A percentile compares a stretch with the other conserved stretches of the same genome.
Conservation (phyloP, 805 yeast species). For the Candida vartiovaarae region DNA sequence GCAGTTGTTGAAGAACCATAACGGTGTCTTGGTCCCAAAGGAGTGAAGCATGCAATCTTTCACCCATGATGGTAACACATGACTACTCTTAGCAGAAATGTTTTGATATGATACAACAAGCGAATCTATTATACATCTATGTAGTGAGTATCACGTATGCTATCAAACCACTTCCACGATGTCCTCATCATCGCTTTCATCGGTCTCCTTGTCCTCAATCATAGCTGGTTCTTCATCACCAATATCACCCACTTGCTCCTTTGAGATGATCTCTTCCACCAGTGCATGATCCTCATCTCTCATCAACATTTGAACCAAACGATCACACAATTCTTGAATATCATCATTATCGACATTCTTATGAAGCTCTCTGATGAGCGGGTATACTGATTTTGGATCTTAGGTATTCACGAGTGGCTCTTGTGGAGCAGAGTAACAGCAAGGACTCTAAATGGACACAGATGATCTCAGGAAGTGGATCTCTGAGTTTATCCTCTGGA, state of each 20-base stretch:
- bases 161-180: conserved; percentile 11
- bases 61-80: too few relatives aligned
- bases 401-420: conserved; percentile 62
- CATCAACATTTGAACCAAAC: conserved; percentile 85
- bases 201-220: conserved; percentile 10
- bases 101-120: too few relatives aligned
- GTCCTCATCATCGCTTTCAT: conserved; percentile 19
- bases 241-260: conserved; percentile 41
- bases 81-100: too few relatives aligned
- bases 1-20: conserved; percentile 46
- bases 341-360: conserved; percentile 41
- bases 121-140: neutral
- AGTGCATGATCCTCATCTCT: conserved; percentile 67
- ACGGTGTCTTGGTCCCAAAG: conserved; percentile 24
- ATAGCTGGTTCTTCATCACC: conserved; percentile 22
- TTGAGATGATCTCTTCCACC: conserved; percentile 40
- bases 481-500: conserved; percentile 70
- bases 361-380: conserved; percentile 81
- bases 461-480: conserved; percentile 58
- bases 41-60: neutral
- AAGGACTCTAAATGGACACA: conserved; percentile 74
- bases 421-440: conserved; percentile 71
- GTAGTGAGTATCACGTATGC: neutral
- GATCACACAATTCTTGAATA: conserved; percentile 67
- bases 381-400: conserved; percentile 79